Evolutionary conservation across 352 stramenopile species (phyloP).

Genomic region (Aphanomyces astaci): DNA sequence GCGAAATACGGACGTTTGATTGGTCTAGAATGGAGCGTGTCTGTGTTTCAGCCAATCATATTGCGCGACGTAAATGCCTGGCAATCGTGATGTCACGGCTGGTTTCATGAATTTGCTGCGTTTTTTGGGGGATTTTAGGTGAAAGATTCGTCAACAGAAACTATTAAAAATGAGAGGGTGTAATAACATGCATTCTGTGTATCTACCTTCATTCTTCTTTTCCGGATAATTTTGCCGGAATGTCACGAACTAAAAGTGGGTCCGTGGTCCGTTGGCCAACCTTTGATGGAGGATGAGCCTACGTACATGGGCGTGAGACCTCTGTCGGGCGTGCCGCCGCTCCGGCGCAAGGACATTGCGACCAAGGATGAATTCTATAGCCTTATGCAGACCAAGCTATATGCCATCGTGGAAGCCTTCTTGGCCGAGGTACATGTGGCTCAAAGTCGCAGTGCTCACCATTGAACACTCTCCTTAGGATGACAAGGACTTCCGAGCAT

Average conservation of each 20-base stretch:
- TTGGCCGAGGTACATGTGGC: slow-evolving; percentile 4
- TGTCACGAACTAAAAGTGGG: too few relatives aligned
- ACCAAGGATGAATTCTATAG: slow-evolving; percentile 3
- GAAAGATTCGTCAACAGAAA: not conserved
- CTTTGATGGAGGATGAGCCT: slow-evolving; percentile 3
- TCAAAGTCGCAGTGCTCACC: too few relatives aligned
- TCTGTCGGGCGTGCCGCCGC: not conserved
- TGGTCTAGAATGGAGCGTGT: not conserved
- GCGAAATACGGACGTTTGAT: not conserved
- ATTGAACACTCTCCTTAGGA: too few relatives aligned
- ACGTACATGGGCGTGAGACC: slow-evolving; percentile 11
- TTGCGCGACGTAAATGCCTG: not conserved
- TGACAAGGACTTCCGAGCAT: not conserved
- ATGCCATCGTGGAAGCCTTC: not conserved
- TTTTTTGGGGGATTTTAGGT: not conserved
- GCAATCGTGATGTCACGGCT: not conserved
- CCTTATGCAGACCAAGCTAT: not conserved
- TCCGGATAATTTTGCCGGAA: too few relatives aligned
- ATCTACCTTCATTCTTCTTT: too few relatives aligned
- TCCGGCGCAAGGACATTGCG: not conserved
- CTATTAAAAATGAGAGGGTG: not conserved
- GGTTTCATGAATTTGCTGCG: too few relatives aligned
- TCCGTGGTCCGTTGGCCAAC: not conserved
- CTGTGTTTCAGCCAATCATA: not conserved
- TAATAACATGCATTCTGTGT: too few relatives aligned